Evolutionary conservation across 805 yeast genomes (phyloP), one percentile per base, ranked within the genome.

Genomic region (Yarrowia sp.): DNA sequence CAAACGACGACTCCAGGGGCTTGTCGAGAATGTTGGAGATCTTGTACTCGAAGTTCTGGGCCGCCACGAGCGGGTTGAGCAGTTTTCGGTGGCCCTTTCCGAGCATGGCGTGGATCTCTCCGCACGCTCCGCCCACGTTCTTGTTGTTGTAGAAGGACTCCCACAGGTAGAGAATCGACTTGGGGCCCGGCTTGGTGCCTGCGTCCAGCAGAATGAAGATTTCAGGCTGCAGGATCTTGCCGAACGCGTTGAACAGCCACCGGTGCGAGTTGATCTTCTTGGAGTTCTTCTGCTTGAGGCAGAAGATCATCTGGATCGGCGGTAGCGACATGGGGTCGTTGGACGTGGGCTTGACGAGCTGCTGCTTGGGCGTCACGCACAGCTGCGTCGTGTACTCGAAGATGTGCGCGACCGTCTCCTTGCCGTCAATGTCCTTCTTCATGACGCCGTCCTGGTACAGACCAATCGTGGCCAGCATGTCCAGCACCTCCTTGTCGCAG

Each of bases 41-140:
- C 68, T 84, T 84, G 70, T 84, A 84, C 72, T 84, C 88, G 68
- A 84, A 84, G 68, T 84, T 84, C 69, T 84, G 88, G 7, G 84
- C 83, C 14, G 85, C 85, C 16, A 84, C 86, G 33, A 84, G 72
- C 10, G 88, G 87, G 68, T 84, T 84, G 64, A 82, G 67, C 61
- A 65, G 64, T 32, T 66, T 63, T 38, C 64, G 60, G 65, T 80
- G 77, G 59, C 75, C 74, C 36, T 77, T 77, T 14, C 81, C 81
- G 71, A 84, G 74, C 70, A 81, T 77, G 2, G 87, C 86, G 63
- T 82, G 84, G 68, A 84, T 84, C 67, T 84, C 88, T n/a, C 88
- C 88, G 73, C 87, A 84, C 4, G 88, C 87, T 24, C 88, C 88
- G 4, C 88, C 88, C 25, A 84, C 84, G 63, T 78, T 78, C 9